Conservation (phyloP, 305 asterid genomes). For the Solanum aculeatissimum region DNA sequence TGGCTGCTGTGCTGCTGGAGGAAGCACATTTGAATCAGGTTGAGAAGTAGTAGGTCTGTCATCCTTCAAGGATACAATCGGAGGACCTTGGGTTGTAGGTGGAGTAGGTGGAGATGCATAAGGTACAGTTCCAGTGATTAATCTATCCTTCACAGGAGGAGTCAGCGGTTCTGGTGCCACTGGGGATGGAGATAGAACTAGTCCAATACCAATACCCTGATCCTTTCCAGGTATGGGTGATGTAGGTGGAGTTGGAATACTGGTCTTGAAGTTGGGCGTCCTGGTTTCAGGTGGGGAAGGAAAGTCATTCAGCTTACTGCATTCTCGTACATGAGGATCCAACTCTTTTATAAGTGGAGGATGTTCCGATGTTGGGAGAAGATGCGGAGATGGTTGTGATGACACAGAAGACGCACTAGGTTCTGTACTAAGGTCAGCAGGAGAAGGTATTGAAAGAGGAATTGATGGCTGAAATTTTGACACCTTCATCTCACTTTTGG, state of each 20-base stretch:
- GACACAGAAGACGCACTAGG: slow-evolving; percentile 14
- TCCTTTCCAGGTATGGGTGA: slow-evolving; percentile 24
- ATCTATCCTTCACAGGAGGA: slow-evolving; percentile 27
- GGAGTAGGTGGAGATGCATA: slow-evolving; percentile 17
- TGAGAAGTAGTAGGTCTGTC: not conserved
- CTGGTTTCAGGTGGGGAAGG: slow-evolving; percentile 22
- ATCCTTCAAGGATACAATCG: slow-evolving; percentile 20
- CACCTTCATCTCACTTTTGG: slow-evolving; percentile 12
- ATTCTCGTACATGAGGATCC: slow-evolving; percentile 11
- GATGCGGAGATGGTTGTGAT: slow-evolving; percentile 17
- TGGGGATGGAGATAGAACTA: slow-evolving; percentile 10
- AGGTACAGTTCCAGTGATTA: slow-evolving; percentile 10
- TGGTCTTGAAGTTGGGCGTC: slow-evolving; percentile 10
- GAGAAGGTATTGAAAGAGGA: slow-evolving; percentile 17
- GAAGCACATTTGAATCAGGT: slow-evolving; percentile 17
- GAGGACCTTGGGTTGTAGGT: slow-evolving; percentile 18
- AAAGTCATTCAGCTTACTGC: slow-evolving; percentile 5
- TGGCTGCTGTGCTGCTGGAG: slow-evolving; percentile 3
- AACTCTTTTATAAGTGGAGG: slow-evolving; percentile 8
- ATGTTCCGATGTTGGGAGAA: slow-evolving; percentile 12
- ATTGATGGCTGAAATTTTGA: slow-evolving; percentile 1
- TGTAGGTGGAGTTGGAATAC: slow-evolving; percentile 18
- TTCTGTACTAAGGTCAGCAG: not conserved
- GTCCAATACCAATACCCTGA: slow-evolving; percentile 16
- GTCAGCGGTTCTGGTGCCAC: slow-evolving; percentile 15